Conservation (phyloP, 306 rosid species). For the Pachyrhizus erosus region DNA sequence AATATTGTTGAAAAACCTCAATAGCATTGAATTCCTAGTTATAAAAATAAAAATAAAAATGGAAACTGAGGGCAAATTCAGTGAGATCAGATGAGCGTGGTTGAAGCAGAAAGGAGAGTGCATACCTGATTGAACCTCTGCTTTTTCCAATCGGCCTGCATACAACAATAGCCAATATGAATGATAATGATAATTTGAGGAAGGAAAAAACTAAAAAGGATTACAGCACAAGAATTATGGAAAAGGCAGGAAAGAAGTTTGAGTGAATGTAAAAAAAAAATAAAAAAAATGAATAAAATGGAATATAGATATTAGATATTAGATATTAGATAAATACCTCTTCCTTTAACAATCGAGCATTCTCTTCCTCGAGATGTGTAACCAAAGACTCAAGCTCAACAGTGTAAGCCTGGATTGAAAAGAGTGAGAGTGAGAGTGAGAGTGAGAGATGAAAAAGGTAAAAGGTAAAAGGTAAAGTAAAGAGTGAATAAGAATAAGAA, state of each 20-base stretch:
- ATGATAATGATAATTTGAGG: not conserved
- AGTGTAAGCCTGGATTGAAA: constrained; percentile 82
- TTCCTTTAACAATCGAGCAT: constrained; percentile 58
- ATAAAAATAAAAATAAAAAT: too few relatives aligned
- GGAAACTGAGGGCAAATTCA: too few relatives aligned
- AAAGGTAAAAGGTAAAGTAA: too few relatives aligned
- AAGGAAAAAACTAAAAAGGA: too few relatives aligned
- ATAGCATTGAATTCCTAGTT: not conserved
- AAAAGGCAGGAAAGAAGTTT: not conserved
- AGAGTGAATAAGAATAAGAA: not conserved
- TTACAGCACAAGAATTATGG: not conserved
- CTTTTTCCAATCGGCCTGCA: constrained; percentile 70
- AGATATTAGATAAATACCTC: too few relatives aligned
- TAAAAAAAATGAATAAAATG: too few relatives aligned
- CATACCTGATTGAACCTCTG: constrained; percentile 70
- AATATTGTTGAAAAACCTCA: not conserved
- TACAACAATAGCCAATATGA: constrained; percentile 51
- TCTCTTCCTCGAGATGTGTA: constrained; percentile 70
- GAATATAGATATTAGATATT: too few relatives aligned
- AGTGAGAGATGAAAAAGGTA: too few relatives aligned
- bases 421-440: too few relatives aligned
- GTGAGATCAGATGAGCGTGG: not conserved
- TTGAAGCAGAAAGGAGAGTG: not conserved
- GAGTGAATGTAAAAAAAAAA: too few relatives aligned
- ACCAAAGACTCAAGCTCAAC: constrained; percentile 78